Percentiles rank a stretch among this genome's conserved stretches.
These are phyloP conservation scores for Eucalyptus cloeziana DNA, from an alignment of 345 rosid species.

Conservation along the genomic window DNA sequence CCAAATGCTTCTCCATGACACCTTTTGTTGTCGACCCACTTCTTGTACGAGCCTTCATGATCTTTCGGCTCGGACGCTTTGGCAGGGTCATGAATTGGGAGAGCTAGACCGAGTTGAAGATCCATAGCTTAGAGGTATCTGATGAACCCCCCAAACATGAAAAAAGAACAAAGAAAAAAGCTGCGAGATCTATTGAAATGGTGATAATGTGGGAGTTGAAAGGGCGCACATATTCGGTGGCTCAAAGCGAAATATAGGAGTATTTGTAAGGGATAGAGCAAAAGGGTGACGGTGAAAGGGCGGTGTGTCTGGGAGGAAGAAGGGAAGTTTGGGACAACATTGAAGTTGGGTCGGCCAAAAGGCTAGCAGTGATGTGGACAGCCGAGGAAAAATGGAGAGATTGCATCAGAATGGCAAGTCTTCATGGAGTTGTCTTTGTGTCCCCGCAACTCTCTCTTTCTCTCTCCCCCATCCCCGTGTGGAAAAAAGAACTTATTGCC, in stretches of 20 bases:
- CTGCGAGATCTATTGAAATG: neutral
- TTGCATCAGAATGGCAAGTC: neutral
- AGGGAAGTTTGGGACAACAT: conserved; percentile 27
- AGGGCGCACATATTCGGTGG: neutral
- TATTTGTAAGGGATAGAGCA: neutral
- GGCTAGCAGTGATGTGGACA: conserved; percentile 48
- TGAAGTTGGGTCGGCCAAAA: conserved; percentile 57
- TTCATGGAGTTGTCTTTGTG: neutral
- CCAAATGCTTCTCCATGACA: conserved; percentile 12
- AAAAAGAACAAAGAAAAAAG: neutral
- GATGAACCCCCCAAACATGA: neutral
- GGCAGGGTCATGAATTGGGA: conserved; percentile 3
- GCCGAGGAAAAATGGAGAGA: conserved; percentile 1
- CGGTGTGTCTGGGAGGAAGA: conserved; percentile 5
- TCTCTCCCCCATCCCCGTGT: neutral
- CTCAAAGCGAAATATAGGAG: neutral
- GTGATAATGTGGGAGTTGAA: neutral
- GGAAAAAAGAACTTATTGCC: neutral
- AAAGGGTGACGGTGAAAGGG: neutral
- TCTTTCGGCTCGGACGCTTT: neutral
- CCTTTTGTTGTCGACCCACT: conserved; percentile 3
- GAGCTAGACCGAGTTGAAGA: conserved; percentile 37
- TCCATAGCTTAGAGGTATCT: conserved; percentile 14
- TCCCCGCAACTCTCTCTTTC: neutral
- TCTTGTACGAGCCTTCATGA: neutral